phyloP scores from a whole-genome alignment of 2,329 filamentous ascomycete species.

The Hypoxylon rubiginosum region DNA sequence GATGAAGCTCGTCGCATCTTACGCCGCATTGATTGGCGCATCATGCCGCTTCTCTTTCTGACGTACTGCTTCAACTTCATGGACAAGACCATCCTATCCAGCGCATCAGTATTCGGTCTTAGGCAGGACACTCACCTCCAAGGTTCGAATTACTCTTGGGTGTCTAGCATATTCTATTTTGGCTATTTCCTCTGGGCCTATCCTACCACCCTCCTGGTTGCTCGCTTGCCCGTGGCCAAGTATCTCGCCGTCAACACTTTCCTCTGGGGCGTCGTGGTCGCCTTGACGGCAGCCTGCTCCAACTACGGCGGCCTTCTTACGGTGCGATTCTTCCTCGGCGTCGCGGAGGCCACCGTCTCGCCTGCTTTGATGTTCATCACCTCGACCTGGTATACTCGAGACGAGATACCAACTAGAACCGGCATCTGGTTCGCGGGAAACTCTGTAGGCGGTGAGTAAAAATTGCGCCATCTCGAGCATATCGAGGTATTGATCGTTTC shows the following conservation, averaged over 20 bases:
- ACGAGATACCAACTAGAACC: slow-evolving; percentile 67
- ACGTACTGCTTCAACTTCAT: slow-evolving; percentile 73
- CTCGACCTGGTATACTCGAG: slow-evolving; percentile 68
- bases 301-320: slow-evolving; percentile 64
- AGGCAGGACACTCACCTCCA: slow-evolving; percentile 60
- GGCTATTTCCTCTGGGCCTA: slow-evolving; percentile 66
- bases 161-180: slow-evolving; percentile 62
- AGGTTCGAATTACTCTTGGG: slow-evolving; percentile 61
- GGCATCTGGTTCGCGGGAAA: slow-evolving; percentile 70
- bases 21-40: slow-evolving; percentile 67
- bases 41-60: slow-evolving; percentile 69
- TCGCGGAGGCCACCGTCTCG: slow-evolving; percentile 67
- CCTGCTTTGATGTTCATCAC: slow-evolving; percentile 70
- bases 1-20: slow-evolving; percentile 55
- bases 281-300: slow-evolving; percentile 60
- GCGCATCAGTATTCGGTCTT: slow-evolving; percentile 69
- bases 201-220: slow-evolving; percentile 63
- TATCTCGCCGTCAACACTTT: slow-evolving; percentile 63
- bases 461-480: not conserved
- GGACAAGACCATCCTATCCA: slow-evolving; percentile 71
- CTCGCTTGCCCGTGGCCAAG: slow-evolving; percentile 62
- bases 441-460: slow-evolving; percentile 57
- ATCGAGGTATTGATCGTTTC: slow-evolving; percentile 6
- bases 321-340: slow-evolving; percentile 66
- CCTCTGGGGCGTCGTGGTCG: slow-evolving; percentile 65